A percentile compares a stretch with the other conserved stretches of the same genome.
Conservation (phyloP, 2,329 filamentous ascomycete species). For the Aspergillus phoenicis region DNA sequence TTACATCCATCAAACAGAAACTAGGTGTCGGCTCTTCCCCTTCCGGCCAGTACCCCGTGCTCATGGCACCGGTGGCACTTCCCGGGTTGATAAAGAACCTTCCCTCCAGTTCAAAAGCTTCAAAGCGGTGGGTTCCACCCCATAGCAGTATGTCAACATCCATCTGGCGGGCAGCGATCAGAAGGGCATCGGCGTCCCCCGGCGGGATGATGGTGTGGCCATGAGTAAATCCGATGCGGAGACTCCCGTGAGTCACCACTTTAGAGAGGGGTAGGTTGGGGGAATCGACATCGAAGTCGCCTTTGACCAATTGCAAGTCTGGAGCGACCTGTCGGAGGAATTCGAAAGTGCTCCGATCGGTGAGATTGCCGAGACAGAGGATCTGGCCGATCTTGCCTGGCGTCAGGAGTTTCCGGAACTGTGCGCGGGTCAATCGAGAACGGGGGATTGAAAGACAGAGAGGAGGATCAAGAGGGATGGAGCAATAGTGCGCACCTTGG, state of each 20-base stretch:
- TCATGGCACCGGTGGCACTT: constrained; percentile 68
- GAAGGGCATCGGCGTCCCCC: constrained; percentile 66
- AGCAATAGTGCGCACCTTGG: constrained; percentile 64
- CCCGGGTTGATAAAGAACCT: constrained; percentile 73
- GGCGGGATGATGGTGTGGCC: constrained; percentile 69
- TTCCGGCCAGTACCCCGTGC: constrained; percentile 60
- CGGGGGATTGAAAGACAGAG: constrained; percentile 10
- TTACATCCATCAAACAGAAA: constrained; percentile 96
- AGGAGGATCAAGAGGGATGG: constrained; percentile 2
- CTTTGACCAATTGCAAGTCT: constrained; percentile 70
- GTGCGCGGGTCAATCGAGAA: constrained; percentile 22
- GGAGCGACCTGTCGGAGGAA: constrained; percentile 75
- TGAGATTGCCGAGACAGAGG: constrained; percentile 77
- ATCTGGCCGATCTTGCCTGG: constrained; percentile 83
- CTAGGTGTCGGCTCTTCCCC: constrained; percentile 78
- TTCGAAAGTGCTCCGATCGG: constrained; percentile 77
- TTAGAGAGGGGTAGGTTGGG: constrained; percentile 66
- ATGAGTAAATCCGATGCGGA: constrained; percentile 71
- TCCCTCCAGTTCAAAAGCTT: constrained; percentile 72
- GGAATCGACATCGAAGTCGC: constrained; percentile 70
- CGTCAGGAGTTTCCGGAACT: constrained; percentile 85
- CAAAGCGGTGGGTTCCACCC: constrained; percentile 70
- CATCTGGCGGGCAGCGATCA: constrained; percentile 71
- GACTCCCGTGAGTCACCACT: constrained; percentile 68
- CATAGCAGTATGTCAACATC: constrained; percentile 70